These are phyloP conservation scores for Arctium lappa DNA, from an alignment of 129 eudicot species.

Conservation along the genomic window DNA sequence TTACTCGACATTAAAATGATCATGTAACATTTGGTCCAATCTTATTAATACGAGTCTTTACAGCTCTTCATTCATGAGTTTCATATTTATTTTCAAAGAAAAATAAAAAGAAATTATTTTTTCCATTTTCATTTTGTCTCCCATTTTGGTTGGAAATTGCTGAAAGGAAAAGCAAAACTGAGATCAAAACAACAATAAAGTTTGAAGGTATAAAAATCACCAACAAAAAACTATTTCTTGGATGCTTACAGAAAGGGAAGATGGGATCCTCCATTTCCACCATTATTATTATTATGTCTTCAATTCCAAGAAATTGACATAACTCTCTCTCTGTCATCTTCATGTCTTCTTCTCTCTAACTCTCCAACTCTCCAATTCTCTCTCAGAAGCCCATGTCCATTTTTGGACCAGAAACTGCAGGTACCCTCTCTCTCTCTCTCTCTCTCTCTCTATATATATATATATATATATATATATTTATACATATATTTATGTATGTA, in stretches of 20 bases:
- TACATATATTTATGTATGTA: not conserved
- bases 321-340: conserved; percentile 13
- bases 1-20: not conserved
- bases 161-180: not conserved
- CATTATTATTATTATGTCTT: conserved; percentile 40
- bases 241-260: conserved; percentile 17
- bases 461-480: not conserved
- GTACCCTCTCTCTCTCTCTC: conserved; percentile 26
- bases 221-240: conserved; percentile 10
- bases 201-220: conserved; percentile 12
- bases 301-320: conserved; percentile 27
- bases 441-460: not conserved
- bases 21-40: not conserved
- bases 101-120: not conserved
- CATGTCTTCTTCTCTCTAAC: conserved; percentile 22
- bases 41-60: not conserved
- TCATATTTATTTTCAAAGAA: not conserved
- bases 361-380: not conserved
- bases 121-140: not conserved
- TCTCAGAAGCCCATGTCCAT: conserved; percentile 32
- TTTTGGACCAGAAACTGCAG: conserved; percentile 37
- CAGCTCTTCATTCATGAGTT: not conserved
- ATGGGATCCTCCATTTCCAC: conserved; percentile 38
- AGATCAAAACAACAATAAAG: conserved; percentile 1
- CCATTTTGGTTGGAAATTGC: not conserved